These are phyloP conservation scores for Decorospora gaudefroyi DNA, from an alignment of 2,329 filamentous ascomycete genomes.

Conservation along the genomic window DNA sequence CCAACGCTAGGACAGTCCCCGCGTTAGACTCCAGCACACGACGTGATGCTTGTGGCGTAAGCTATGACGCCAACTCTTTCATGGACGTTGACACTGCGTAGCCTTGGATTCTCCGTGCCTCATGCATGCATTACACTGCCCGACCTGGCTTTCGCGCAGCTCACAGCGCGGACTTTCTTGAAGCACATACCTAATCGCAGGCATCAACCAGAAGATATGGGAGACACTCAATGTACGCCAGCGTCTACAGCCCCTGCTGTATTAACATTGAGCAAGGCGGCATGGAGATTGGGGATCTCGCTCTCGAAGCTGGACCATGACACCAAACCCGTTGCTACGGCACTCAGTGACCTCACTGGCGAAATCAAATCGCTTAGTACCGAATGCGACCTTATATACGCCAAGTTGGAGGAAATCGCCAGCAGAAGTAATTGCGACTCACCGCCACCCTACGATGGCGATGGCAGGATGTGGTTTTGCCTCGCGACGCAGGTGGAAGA, in stretches of 20 bases:
- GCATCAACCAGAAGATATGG: constrained; percentile 15
- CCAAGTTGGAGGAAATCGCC: constrained; percentile 19
- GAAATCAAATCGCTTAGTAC: constrained; percentile 26
- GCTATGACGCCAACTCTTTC: too few species aligned
- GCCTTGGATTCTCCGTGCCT: neutral
- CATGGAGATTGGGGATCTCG: constrained; percentile 23
- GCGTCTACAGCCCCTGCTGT: constrained; percentile 15
- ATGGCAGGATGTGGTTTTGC: constrained; percentile 21
- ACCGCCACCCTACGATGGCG: constrained; percentile 10
- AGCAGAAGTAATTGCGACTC: constrained; percentile 5
- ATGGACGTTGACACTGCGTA: too few species aligned
- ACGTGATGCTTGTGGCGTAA: neutral
- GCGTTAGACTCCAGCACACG: neutral
- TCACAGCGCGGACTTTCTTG: too few species aligned
- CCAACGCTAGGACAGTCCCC: neutral
- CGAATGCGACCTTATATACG: constrained; percentile 28
- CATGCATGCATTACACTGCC: constrained; percentile 1
- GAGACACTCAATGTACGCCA: constrained; percentile 2
- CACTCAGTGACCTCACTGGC: constrained; percentile 13
- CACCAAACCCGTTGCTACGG: constrained; percentile 10
- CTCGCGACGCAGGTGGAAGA: constrained; percentile 20
- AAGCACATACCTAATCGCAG: too few species aligned
- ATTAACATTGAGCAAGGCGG: constrained; percentile 21
- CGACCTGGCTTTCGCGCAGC: neutral
- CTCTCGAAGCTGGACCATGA: constrained; percentile 22